Evolutionary conservation across 306 rosid species (phyloP), one percentile per base, ranked within the genome.

Genomic region (Cicer pinnatifidum): DNA sequence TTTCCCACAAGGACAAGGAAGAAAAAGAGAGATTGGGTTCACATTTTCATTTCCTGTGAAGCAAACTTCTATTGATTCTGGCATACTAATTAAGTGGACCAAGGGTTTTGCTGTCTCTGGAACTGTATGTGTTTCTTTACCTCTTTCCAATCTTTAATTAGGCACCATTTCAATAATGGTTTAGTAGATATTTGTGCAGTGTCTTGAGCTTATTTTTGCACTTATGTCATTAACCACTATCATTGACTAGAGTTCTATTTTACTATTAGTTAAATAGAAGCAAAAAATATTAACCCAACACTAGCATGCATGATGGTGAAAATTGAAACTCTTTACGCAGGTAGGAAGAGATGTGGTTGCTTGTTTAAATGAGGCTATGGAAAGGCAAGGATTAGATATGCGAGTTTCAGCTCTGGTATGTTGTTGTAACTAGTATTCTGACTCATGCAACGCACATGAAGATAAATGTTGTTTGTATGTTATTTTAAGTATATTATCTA

Each of bases 1-100:
- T 60, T 69, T 88, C 15, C 79, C 70, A 4, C 45, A 62, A 1
- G 91, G 91, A 5, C 45, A 62, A 1, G 91, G 90, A 83, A 86
- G 87, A 66, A 84, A 83, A 76, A 84, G 94, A 69, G 98, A 91
- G 83, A 84, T 84, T 64, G 97, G 98, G 8, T 93, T 93, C 92
- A 91, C 98, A 11, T 93, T 93, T 82, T 93, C 98, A 53, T 93
- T 93, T 80, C 96, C 98, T 35, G 97, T 93, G 62, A 91, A 86
- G 75, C 98, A 93, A 73, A 88, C 88, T 7, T 91, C 97, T 57
- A 87, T 93, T 43, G 86, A 89, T 72, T 91, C 98, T 40, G 98
- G 98, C 57, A 86, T 89, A 68, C 87, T 93, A n/a, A 83, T 87
- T 71, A 91, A 93, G 75, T 93, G 98, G 98, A 93, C 98, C 15